Base-by-base conservation (phyloP, 331 rosid species). In the Phaseolus coccineus region DNA sequence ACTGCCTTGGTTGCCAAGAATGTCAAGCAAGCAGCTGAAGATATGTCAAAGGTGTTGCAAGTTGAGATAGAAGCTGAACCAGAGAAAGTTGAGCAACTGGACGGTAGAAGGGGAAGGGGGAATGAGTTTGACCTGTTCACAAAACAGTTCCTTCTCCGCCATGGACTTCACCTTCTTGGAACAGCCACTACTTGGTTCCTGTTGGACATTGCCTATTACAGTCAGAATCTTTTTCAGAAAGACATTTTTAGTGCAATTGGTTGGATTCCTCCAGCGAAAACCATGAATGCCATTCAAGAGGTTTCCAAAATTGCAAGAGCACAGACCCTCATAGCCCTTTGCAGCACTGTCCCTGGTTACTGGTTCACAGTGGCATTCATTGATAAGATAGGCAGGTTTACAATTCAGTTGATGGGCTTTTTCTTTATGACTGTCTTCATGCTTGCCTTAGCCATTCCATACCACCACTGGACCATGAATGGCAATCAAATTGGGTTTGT, bases 1-100 rank as follows among this genome's bases (percentile, higher is more conserved):
- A 94, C 96, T 22, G 97, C 98, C 74, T 80, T 94, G 48, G 97
- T 94, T 15, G 97, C 97, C 73, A 94, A 88, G 87, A 86, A 92
- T 81, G 85, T 81, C 0, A 84, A 82, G 35, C 90, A 90, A 50
- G 98, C 96, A 2, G 94, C 96, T 22, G 71, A 89, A 5, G 98
- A 94, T 35, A 94, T 94, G 97, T 90, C 97, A 0, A 89, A 87
- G 35, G 94, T 94, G 0, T n/a, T 94, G 44, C 91, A 88, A 67
- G 94, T 94, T 69, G 92, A 88, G 12, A 81, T 94, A 10, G 84
- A 79, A 67, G 77, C 88, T 2, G 96, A 87, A 37, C 82, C 28
- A 5, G 91, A 76, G 24, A 91, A 76, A 13, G n/a, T 77, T 12
- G 81, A 88, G 28, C 71, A 78, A 28, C 3, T 66, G 50, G 63